Evolutionary conservation across 2,329 filamentous ascomycete species (phyloP).

Genomic region (Exophiala spinifera): DNA sequence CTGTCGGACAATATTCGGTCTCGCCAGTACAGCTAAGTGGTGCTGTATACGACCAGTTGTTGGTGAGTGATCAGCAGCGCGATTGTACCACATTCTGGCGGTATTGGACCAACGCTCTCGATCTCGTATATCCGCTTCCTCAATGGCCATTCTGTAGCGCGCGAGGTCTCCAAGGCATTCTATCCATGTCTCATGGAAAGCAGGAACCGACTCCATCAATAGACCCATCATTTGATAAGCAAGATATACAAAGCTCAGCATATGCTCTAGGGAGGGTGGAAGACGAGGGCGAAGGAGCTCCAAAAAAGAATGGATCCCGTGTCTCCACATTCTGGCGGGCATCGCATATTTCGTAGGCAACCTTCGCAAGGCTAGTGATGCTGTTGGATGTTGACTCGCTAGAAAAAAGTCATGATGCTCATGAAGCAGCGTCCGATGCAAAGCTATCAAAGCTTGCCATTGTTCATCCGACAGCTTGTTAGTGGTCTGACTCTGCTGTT

Average conservation of each 20-base stretch:
- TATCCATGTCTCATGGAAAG: conserved; percentile 86
- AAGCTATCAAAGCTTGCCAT: conserved; percentile 77
- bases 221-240: conserved; percentile 88
- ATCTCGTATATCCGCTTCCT: conserved; percentile 73
- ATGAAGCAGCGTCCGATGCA: conserved; percentile 76
- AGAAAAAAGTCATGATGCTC: conserved; percentile 86
- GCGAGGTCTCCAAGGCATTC: conserved; percentile 86
- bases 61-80: conserved; percentile 73
- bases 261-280: conserved; percentile 76
- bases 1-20: conserved; percentile 55
- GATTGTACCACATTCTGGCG: conserved; percentile 77
- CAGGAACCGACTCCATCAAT: conserved; percentile 77
- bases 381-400: conserved; percentile 80
- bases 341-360: conserved; percentile 81
- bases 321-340: conserved; percentile 93
- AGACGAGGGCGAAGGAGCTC: conserved; percentile 72
- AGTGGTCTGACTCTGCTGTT: conserved; percentile 53
- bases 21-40: conserved; percentile 69
- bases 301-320: conserved; percentile 82
- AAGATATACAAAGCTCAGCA: conserved; percentile 85
- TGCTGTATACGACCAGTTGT: conserved; percentile 79
- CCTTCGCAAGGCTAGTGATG: conserved; percentile 62
- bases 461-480: conserved; percentile 61
- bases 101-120: conserved; percentile 81
- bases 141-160: conserved; percentile 86